A percentile compares a stretch with the other conserved stretches of the same genome.
Evolutionary conservation across 257 asterid species (phyloP).

Genomic region (Thymus mandschuricus): DNA sequence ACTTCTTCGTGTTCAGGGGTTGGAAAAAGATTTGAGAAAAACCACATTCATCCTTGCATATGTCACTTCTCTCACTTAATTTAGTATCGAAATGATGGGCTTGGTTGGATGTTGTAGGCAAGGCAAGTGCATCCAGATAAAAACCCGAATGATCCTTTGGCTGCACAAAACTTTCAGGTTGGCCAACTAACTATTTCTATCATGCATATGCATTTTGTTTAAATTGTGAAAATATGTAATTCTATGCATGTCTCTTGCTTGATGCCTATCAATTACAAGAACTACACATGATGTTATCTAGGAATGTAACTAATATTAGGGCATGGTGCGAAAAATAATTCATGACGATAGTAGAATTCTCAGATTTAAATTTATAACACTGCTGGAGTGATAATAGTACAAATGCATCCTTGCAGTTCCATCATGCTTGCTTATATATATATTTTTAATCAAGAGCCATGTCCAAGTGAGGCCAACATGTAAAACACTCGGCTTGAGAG

Average conservation of each 20-base stretch:
- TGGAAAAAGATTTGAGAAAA: too few relatives aligned
- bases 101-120: slow-evolving; percentile 63
- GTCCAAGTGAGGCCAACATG: neutral
- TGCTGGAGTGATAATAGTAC: neutral
- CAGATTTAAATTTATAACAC: neutral
- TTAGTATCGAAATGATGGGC: neutral
- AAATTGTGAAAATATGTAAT: neutral
- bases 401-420: too few relatives aligned
- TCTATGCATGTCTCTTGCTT: neutral
- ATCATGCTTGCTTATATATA: too few relatives aligned
- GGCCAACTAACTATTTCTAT: slow-evolving; percentile 14
- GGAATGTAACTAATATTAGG: neutral
- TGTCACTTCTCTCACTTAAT: too few relatives aligned
- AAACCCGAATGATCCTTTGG: slow-evolving; percentile 94
- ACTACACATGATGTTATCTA: neutral
- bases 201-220: slow-evolving; percentile 7
- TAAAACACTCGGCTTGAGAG: neutral
- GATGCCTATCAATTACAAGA: neutral
- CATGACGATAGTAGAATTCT: neutral
- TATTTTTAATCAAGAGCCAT: neutral
- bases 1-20: too few relatives aligned
- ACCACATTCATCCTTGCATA: too few relatives aligned
- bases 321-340: neutral
- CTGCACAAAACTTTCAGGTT: slow-evolving; percentile 97
- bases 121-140: slow-evolving; percentile 99